Base-by-base conservation (phyloP, 495 filamentous ascomycete species). In the Xylaria acuta region DNA sequence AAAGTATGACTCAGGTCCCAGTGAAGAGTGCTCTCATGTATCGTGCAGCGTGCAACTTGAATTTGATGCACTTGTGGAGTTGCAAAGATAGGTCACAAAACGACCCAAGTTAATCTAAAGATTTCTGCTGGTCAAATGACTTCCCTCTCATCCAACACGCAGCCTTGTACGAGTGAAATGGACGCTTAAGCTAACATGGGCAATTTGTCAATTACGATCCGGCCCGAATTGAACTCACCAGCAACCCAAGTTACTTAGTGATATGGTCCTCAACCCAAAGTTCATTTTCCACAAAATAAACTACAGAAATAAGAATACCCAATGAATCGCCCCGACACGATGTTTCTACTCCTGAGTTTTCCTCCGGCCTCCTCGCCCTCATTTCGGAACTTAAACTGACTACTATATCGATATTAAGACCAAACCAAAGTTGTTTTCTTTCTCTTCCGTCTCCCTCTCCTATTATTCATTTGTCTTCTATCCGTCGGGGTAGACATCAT, bases 71-170 rank as follows among this genome's bases (percentile, higher is more conserved):
- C 18, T 51, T 11, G 32, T 51, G 45, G 64, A 38, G 5, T 27
- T 53, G 27, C 27, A 51, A 9, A 65, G 22, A n/a, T 53, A 8
- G 41, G n/a, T 9, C 9, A 27, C 22, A 47, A 65, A 27, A 65
- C 63, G 5, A 64, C 25, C 5, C 11, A 41, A 18, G n/a, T 30
- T 7, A 64, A 27, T 25, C 18, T 6, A 14, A 41, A 14, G 34
- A 63, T 47, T 32, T 27, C 38, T n/a, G 11, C 25, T 32, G 25
- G 67, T 59, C 27, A 25, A 60, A 53, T 69, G 67, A 54, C 38
- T 1, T 27, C 36, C n/a, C n/a, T 27, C 18, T 51, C 30, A 11
- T 4, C 20, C 18, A 38, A 38, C 3, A 22, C 34, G 18, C 34
- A 60, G 27, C 25, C 14, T n/a, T 14, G 16, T 32, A 56, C 53